A percentile compares a stretch with the other conserved stretches of the same genome.
Evolutionary conservation across 202 grass and related monocot genomes (phyloP).

Genomic region (Panicum hallii): DNA sequence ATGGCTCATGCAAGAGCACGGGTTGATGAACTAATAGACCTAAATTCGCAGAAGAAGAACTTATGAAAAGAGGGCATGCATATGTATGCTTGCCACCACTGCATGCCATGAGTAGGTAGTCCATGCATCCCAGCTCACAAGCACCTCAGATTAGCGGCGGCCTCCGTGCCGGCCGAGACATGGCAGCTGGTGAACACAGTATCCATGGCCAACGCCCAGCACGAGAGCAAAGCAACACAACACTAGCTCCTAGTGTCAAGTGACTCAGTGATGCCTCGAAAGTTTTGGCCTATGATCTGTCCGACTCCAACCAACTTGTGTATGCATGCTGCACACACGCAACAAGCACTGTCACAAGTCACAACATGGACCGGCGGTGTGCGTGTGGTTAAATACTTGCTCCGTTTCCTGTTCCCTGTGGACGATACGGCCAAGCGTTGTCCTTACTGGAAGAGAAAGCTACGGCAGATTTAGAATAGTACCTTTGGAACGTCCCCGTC

Average conservation of each 20-base stretch:
- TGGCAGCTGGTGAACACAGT: background rate
- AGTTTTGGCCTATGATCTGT: slow-evolving; percentile 1
- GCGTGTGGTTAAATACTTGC: no score
- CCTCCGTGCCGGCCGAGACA: background rate
- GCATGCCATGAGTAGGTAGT: background rate
- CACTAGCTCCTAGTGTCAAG: slow-evolving; percentile 6
- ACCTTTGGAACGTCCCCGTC: background rate
- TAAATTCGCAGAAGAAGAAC: background rate
- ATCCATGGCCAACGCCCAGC: background rate
- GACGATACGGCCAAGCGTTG: slow-evolving; percentile 1
- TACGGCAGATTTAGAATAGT: no score
- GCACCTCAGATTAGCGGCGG: background rate
- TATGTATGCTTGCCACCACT: background rate
- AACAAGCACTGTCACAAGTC: background rate
- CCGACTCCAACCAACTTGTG: background rate
- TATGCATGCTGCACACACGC: background rate
- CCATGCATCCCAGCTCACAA: background rate
- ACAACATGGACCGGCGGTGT: no score
- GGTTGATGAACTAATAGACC: no score
- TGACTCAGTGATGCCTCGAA: slow-evolving; percentile 41
- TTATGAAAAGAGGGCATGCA: background rate
- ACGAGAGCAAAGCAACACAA: background rate
- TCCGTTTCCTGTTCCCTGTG: background rate
- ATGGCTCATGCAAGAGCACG: no score
- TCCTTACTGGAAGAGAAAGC: background rate